A percentile compares a stretch with the other conserved stretches of the same genome.
phyloP scores from a whole-genome alignment of 208 protist genomes.

The Trypanosoma caninum region DNA sequence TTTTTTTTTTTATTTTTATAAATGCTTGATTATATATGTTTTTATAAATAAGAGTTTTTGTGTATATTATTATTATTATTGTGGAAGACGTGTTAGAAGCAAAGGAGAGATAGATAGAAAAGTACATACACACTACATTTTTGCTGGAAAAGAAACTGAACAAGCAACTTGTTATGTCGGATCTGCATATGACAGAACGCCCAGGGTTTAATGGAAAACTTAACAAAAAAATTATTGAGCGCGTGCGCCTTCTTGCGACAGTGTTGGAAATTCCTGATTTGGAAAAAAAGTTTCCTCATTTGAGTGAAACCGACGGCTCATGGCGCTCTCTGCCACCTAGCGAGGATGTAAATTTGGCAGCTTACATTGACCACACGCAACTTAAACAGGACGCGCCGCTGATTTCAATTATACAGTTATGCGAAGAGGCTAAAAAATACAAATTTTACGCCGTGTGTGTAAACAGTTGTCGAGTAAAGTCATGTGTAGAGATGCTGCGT shows the following conservation, averaged over 20 bases:
- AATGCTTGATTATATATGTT: too few species aligned
- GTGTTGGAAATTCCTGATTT: slow-evolving; percentile 46
- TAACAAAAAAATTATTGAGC: slow-evolving; percentile 50
- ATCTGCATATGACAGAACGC: slow-evolving; percentile 27
- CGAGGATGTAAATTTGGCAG: slow-evolving; percentile 25
- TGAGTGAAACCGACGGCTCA: slow-evolving; percentile 38
- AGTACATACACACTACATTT: not conserved
- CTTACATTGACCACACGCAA: slow-evolving; percentile 93
- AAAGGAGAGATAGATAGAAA: not conserved
- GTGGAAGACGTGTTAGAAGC: not conserved
- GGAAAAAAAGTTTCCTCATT: slow-evolving; percentile 55
- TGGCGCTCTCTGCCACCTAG: slow-evolving; percentile 38
- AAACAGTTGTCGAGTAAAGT: slow-evolving; percentile 75
- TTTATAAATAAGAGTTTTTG: too few species aligned
- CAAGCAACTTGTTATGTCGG: slow-evolving; percentile 4
- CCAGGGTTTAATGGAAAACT: slow-evolving; percentile 63
- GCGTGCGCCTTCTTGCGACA: slow-evolving; percentile 40
- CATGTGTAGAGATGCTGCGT: slow-evolving; percentile 39
- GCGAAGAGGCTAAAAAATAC: slow-evolving; percentile 79
- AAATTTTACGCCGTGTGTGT: slow-evolving; percentile 93
- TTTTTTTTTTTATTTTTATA: too few species aligned
- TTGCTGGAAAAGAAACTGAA: not conserved
- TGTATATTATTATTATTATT: too few species aligned
- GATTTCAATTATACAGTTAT: slow-evolving; percentile 70
- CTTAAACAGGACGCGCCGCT: slow-evolving; percentile 78